Evolutionary conservation across 148 eudicot genomes (phyloP), one percentile per base, ranked within the genome.

Genomic region (Amaranthus palmeri): DNA sequence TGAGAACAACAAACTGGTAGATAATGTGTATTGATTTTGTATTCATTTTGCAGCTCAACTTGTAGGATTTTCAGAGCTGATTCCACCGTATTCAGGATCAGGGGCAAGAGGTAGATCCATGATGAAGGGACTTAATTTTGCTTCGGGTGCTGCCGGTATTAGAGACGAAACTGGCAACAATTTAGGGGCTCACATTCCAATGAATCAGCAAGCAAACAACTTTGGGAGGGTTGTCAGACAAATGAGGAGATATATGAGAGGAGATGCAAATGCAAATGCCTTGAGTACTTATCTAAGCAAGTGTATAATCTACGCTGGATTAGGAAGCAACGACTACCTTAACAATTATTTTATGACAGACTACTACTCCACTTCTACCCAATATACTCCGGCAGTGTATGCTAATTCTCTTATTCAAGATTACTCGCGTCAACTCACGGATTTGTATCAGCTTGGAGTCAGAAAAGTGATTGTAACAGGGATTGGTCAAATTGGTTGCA

Each of bases 311-410:
- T 88, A 78, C 67, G 77, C 87, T 0, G 96, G 96, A 64, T 52
- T 93, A 75, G 98, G 98, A 65, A 92, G 98, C 75, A 92, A 92
- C 49, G 98, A 92, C 79, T 92, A 92, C 75, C 90, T 92, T 49
- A 92, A 93, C 85, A 93, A 93, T 63, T 93, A 90, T 72, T 93
- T 93, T 85, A 90, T 90, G 98, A 70, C 87, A 1, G 42, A 75
- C 46, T 83, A 55, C 65, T 93, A 87, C 67, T 52, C 84, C 17
- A 88, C 95, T 66, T n/a, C 72, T 9, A 59, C 85, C 13, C 84
- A 73, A 18, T 93, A 58, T 71, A 84, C 93, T 45, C 88, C 96
- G 2, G 70, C 55, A 8, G 80, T 81, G 8, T 93, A 71, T 69
- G 95, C 96, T 8, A 77, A 75, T 74, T 40, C 84, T n/a, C 96